Base-by-base conservation (phyloP, 129 eudicot species). In the Oenanthe sinensis region DNA sequence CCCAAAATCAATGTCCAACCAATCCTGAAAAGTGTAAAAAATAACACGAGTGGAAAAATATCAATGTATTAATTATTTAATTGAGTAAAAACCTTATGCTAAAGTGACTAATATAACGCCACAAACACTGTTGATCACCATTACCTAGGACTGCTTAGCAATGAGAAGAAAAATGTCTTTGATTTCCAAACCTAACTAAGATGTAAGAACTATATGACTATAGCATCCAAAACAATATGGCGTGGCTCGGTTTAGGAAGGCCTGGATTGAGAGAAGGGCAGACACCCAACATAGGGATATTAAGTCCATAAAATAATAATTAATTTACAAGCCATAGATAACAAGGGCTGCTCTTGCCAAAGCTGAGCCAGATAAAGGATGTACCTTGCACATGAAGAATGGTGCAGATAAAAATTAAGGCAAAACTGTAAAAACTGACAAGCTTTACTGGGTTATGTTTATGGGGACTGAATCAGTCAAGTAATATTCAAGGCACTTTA, bases 1-100 rank as follows among this genome's bases (percentile, higher is more conserved):
- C 79, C 97, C 99, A 75, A 96, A 96, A 76, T 92, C 99, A 74
- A 96, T 96, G 80, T 96, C 99, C 91, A 92, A 78, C 97, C 99
- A 96, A 87, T 96, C 99, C 99, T 95, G 77, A 63, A 44, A 44
- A 82, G 55, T 76, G 42, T 15, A 72, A 60, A 13, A 70, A n/a
- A 54, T n/a, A 76, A 40, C 54, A 42, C 71, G 50, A 75, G 81
- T 33, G 43, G 12, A 39, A 73, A 44, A 44, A 10, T 24, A 24
- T 42, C 24, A 45, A 42, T 14, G 9, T 74, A 8, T 58, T 26
- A 10, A n/a, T n/a, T n/a, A n/a, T n/a, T n/a, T n/a, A n/a, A 45
- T 43, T 28, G 39, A 17, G 26, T 42, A 22, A 69, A 60, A 43
- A 70, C 0, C 36, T 36, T 22, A 65, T 28, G 70, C 45, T 33